Conservation (phyloP, 768 basidiomycete species). For the Naganishia vaughanmartiniae region DNA sequence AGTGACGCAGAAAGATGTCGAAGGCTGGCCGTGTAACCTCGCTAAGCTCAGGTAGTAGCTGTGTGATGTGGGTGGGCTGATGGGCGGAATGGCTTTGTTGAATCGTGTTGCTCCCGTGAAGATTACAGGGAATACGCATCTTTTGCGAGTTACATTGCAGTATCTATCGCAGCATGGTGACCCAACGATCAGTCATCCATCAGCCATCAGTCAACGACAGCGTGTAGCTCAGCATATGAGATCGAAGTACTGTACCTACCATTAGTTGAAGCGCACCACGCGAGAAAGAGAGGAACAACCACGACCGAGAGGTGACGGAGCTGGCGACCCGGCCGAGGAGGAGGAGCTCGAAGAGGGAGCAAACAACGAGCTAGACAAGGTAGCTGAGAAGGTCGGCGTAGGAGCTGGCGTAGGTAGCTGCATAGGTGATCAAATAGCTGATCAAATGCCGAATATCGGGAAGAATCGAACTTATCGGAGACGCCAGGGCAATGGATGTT, state of each 20-base stretch:
- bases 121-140: neutral
- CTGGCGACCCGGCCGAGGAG: no score
- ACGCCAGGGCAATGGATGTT: neutral
- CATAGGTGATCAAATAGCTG: neutral
- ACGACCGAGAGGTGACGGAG: no score
- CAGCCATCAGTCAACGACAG: no score
- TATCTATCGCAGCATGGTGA: no score
- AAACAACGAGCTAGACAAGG: no score
- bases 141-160: neutral
- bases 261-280: neutral
- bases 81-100: neutral
- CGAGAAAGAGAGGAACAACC: neutral
- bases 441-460: neutral
- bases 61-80: no score
- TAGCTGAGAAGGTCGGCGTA: no score
- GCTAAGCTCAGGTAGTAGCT: no score
- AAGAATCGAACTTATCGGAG: slow-evolving; percentile 3
- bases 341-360: no score
- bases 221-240: no score
- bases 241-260: no score
- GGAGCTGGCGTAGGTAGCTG: neutral
- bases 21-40: neutral
- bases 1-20: neutral
- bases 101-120: neutral
- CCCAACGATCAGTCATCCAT: no score